phyloP scores from a whole-genome alignment of 139 green algal genomes.

The Zygnema cylindricum region DNA sequence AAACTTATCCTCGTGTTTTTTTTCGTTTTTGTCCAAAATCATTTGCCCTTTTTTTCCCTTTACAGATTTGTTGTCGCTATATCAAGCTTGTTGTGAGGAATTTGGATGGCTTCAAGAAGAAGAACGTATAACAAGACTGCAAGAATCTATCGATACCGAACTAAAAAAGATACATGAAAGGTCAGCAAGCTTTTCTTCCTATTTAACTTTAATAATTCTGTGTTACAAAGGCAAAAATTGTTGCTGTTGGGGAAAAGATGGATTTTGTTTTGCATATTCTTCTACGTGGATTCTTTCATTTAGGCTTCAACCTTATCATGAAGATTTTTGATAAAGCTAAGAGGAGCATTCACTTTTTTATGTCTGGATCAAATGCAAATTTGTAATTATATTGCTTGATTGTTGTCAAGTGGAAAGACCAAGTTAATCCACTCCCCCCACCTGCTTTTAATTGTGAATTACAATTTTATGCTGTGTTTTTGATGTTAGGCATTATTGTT shows the following conservation, averaged over 20 bases:
- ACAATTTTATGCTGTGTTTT: too few species aligned
- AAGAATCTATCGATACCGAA: slow-evolving; percentile 10
- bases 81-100: slow-evolving; percentile 37
- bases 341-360: slow-evolving; percentile 50
- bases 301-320: slow-evolving; percentile 67
- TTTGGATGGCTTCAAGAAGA: slow-evolving; percentile 38
- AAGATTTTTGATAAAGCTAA: slow-evolving; percentile 58
- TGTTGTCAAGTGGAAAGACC: too few species aligned
- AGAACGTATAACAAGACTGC: not conserved
- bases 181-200: too few species aligned
- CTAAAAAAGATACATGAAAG: slow-evolving; percentile 35
- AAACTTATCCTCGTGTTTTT: too few species aligned
- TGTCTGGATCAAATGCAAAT: too few species aligned
- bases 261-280: slow-evolving; percentile 91
- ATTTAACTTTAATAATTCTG: slow-evolving; percentile 81
- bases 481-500: too few species aligned
- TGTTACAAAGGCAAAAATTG: slow-evolving; percentile 76
- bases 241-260: slow-evolving; percentile 89
- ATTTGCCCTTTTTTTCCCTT: too few species aligned
- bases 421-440: too few species aligned
- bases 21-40: too few species aligned
- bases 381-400: too few species aligned
- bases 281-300: slow-evolving; percentile 80
- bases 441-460: too few species aligned
- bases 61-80: slow-evolving; percentile 35